Conservation (phyloP, 2,329 filamentous ascomycete genomes). For the Sclerotinia trifoliorum region DNA sequence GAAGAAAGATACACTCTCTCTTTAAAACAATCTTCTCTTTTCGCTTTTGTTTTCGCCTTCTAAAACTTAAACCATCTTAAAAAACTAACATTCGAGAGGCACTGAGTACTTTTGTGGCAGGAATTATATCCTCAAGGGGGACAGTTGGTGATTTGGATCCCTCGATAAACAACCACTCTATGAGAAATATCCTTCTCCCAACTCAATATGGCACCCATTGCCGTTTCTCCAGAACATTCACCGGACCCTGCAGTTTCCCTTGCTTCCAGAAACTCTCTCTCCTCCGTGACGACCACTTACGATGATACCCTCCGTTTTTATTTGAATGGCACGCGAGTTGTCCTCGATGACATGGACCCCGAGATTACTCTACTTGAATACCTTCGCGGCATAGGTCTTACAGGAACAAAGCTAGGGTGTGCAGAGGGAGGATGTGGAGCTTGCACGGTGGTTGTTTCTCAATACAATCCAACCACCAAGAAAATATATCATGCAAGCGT, state of each 20-base stretch:
- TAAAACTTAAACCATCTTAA: not conserved
- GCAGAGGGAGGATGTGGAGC: slow-evolving; percentile 96
- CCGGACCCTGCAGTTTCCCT: slow-evolving; percentile 36
- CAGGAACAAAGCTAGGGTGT: slow-evolving; percentile 94
- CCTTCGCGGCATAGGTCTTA: slow-evolving; percentile 85
- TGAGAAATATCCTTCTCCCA: not conserved
- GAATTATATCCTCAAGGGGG: not conserved
- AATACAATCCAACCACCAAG: slow-evolving; percentile 81
- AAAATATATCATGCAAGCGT: slow-evolving; percentile 95
- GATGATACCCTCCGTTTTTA: slow-evolving; percentile 91
- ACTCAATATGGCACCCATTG: slow-evolving; percentile 55
- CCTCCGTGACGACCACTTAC: slow-evolving; percentile 69
- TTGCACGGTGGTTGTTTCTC: slow-evolving; percentile 91
- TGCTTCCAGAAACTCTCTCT: slow-evolving; percentile 44
- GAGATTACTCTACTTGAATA: slow-evolving; percentile 93
- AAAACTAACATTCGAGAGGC: not conserved
- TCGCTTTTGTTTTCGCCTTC: not conserved
- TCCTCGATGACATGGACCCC: slow-evolving; percentile 82
- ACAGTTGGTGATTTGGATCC: not conserved
- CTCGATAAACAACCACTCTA: not conserved
- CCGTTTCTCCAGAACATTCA: slow-evolving; percentile 48
- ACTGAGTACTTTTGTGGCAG: not conserved
- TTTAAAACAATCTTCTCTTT: not conserved
- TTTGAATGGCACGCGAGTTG: slow-evolving; percentile 88
- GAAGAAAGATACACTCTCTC: not conserved